phyloP scores from a whole-genome alignment of 2,329 filamentous ascomycete genomes.

The Dactylonectria macrodidyma region DNA sequence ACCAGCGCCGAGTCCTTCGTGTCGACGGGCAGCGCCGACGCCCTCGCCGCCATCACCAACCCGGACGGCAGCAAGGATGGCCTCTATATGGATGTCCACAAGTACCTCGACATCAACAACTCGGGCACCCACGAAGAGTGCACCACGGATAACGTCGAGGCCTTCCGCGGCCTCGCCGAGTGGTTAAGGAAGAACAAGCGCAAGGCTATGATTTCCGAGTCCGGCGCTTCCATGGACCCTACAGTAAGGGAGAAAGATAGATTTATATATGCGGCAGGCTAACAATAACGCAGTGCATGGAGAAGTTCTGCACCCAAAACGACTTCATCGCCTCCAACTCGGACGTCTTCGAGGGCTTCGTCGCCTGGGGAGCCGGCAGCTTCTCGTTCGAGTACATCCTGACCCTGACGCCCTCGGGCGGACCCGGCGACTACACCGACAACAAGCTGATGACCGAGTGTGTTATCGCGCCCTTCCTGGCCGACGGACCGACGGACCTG shows the following conservation, averaged over 20 bases:
- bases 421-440: slow-evolving; percentile 50
- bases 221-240: slow-evolving; percentile 61
- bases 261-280: neutral
- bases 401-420: slow-evolving; percentile 56
- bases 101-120: slow-evolving; percentile 72
- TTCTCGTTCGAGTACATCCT: slow-evolving; percentile 60
- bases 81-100: slow-evolving; percentile 73
- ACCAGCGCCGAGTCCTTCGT: slow-evolving; percentile 65
- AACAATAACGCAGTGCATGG: slow-evolving; percentile 54
- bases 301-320: slow-evolving; percentile 63
- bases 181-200: slow-evolving; percentile 64
- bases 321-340: slow-evolving; percentile 61
- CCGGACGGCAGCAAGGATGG: slow-evolving; percentile 70
- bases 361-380: slow-evolving; percentile 63
- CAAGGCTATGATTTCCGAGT: slow-evolving; percentile 67
- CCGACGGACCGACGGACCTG: slow-evolving; percentile 25
- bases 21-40: slow-evolving; percentile 64
- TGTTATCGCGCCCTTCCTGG: slow-evolving; percentile 55
- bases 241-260: slow-evolving; percentile 50
- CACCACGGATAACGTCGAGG: slow-evolving; percentile 66
- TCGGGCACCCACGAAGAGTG: slow-evolving; percentile 68
- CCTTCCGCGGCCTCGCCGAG: slow-evolving; percentile 62
- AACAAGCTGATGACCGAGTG: slow-evolving; percentile 61
- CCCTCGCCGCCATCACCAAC: slow-evolving; percentile 69
- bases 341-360: slow-evolving; percentile 63